These are phyloP conservation scores for Boletus vinaceobasis DNA, from an alignment of 768 basidiomycete species.

Conservation along the genomic window DNA sequence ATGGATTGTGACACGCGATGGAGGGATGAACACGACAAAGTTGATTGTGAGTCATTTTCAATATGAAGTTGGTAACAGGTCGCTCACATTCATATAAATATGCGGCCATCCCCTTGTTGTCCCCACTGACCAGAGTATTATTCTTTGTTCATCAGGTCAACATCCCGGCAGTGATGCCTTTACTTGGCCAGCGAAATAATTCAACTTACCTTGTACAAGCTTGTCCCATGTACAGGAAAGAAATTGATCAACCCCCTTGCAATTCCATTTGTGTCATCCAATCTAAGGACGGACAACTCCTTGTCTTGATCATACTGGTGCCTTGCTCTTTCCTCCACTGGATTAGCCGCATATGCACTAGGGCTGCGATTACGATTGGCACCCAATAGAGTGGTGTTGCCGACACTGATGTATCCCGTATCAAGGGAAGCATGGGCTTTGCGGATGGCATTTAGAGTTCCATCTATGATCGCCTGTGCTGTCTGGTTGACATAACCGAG, in stretches of 20 bases:
- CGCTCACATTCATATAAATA: constrained; percentile 67
- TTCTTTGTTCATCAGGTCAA: constrained; percentile 43
- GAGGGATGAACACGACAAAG: not conserved
- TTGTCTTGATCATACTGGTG: constrained; percentile 76
- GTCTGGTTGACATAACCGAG: constrained; percentile 71
- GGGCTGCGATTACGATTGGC: constrained; percentile 77
- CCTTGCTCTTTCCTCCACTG: constrained; percentile 59
- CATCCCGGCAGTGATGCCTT: not conserved
- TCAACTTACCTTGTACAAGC: constrained; percentile 59
- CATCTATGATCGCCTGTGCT: constrained; percentile 67
- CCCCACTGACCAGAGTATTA: constrained; percentile 75
- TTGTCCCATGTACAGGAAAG: constrained; percentile 78
- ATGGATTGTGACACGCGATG: not conserved
- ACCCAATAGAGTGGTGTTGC: constrained; percentile 64
- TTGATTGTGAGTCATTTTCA: not conserved
- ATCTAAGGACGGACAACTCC: constrained; percentile 63
- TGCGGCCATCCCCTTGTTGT: constrained; percentile 87
- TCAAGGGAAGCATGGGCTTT: constrained; percentile 62
- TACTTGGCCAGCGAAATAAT: not conserved
- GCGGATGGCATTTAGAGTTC: constrained; percentile 65
- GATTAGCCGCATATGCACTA: constrained; percentile 73
- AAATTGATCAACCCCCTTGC: constrained; percentile 69
- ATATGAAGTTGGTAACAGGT: not conserved
- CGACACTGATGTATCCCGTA: constrained; percentile 57
- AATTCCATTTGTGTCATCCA: constrained; percentile 56